These are phyloP conservation scores for Dichotomocladium elegans DNA, from an alignment of 371 early-diverging fungal genomes.

Conservation along the genomic window DNA sequence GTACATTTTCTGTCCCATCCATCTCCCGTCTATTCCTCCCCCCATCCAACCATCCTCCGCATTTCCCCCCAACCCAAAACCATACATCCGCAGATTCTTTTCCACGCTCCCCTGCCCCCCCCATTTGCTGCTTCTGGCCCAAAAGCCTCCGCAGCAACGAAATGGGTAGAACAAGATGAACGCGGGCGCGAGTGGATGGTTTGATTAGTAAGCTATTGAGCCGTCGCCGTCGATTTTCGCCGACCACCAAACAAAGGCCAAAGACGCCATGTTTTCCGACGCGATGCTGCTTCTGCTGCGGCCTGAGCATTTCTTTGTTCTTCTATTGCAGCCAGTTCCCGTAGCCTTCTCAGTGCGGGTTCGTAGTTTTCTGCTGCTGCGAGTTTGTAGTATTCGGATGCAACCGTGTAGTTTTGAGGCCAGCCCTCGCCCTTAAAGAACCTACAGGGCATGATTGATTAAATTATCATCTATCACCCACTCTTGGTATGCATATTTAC, in stretches of 20 bases:
- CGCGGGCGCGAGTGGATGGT: background rate
- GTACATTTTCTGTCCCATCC: too few relatives aligned
- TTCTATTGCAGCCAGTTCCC: slow-evolving; percentile 11
- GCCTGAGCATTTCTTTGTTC: slow-evolving; percentile 4
- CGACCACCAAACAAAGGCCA: slow-evolving; percentile 14
- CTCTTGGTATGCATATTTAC: too few relatives aligned
- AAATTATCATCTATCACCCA: too few relatives aligned
- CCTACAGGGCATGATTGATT: too few relatives aligned
- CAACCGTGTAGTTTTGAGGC: slow-evolving; percentile 34
- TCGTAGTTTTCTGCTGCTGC: slow-evolving; percentile 40
- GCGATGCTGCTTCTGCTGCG: background rate
- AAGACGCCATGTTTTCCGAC: slow-evolving; percentile 13
- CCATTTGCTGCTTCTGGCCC: too few relatives aligned
- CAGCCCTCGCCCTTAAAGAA: slow-evolving; percentile 41
- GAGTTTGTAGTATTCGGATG: slow-evolving; percentile 40
- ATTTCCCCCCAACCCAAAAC: too few relatives aligned
- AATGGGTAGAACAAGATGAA: background rate
- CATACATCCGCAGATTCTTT: too few relatives aligned
- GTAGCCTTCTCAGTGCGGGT: slow-evolving; percentile 22
- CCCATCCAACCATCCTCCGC: too few relatives aligned
- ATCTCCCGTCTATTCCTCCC: too few relatives aligned
- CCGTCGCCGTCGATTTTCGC: background rate
- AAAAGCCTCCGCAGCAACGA: too few relatives aligned
- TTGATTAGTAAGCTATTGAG: background rate
- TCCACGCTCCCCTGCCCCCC: too few relatives aligned